Conservation (phyloP, 352 stramenopile species). For the Globisporangium okanoganense region DNA sequence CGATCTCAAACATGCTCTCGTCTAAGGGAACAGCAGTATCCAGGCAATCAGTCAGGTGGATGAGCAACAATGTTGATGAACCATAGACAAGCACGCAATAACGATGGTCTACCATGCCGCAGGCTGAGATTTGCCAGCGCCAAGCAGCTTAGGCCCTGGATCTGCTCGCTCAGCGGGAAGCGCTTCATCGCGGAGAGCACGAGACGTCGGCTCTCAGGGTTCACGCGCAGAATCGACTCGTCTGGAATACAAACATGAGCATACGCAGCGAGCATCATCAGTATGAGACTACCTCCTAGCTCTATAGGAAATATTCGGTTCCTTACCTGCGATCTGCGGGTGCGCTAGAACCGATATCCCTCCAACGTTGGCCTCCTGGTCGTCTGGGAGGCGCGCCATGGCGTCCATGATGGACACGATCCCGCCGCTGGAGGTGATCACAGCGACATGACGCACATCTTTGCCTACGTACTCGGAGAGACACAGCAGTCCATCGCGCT, state of each 20-base stretch:
- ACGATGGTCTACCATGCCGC: constrained; percentile 29
- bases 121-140: constrained; percentile 56
- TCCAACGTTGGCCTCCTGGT: constrained; percentile 43
- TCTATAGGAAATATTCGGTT: not conserved
- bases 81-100: not conserved
- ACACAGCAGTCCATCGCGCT: constrained; percentile 46
- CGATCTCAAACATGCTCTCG: constrained; percentile 51
- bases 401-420: constrained; percentile 44
- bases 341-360: constrained; percentile 53
- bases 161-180: constrained; percentile 52
- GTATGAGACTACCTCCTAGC: not conserved
- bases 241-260: constrained; percentile 16
- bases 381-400: constrained; percentile 43
- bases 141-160: constrained; percentile 49
- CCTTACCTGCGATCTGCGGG: constrained; percentile 37
- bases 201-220: constrained; percentile 43
- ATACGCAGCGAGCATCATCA: not conserved
- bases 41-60: not conserved
- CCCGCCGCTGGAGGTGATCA: constrained; percentile 38
- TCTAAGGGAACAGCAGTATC: constrained; percentile 17
- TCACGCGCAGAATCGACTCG: constrained; percentile 42
- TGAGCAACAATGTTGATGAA: not conserved
- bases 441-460: constrained; percentile 23
- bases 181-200: constrained; percentile 56
- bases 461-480: constrained; percentile 33